A percentile compares a stretch with the other conserved stretches of the same genome.
These are phyloP conservation scores for Millerozyma miso DNA, from an alignment of 805 yeast species.

Conservation along the genomic window DNA sequence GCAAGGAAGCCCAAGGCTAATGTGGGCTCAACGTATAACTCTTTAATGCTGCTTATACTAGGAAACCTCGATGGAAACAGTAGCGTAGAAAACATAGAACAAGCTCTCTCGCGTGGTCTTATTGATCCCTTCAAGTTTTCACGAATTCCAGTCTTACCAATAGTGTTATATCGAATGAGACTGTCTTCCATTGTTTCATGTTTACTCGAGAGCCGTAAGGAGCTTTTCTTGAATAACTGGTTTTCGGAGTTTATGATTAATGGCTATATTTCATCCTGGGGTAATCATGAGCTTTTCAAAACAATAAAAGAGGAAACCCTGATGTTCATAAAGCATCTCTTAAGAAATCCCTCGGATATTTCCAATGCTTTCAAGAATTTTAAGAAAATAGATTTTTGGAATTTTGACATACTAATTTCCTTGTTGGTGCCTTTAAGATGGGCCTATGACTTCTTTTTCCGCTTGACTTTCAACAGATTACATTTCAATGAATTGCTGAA, in stretches of 20 bases:
- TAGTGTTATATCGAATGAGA: slow-evolving; percentile 36
- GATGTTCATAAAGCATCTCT: neutral
- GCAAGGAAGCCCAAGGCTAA: slow-evolving; percentile 7
- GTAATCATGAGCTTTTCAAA: slow-evolving; percentile 27
- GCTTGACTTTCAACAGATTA: slow-evolving; percentile 28
- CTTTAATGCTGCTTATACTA: slow-evolving; percentile 9
- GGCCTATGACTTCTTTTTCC: slow-evolving; percentile 30
- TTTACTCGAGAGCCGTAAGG: slow-evolving; percentile 15
- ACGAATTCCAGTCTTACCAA: slow-evolving; percentile 35
- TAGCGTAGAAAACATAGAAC: slow-evolving; percentile 24
- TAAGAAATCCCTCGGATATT: slow-evolving; percentile 3
- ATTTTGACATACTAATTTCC: slow-evolving; percentile 28
- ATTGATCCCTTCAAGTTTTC: slow-evolving; percentile 35
- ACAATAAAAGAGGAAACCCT: slow-evolving; percentile 12
- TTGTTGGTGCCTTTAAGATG: slow-evolving; percentile 33
- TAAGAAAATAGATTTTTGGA: slow-evolving; percentile 25
- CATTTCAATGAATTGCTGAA: slow-evolving; percentile 27
- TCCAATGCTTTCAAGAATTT: slow-evolving; percentile 9
- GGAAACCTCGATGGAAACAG: slow-evolving; percentile 9
- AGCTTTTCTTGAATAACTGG: slow-evolving; percentile 15
- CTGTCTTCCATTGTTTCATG: slow-evolving; percentile 27
- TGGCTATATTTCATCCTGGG: slow-evolving; percentile 35
- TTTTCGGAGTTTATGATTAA: slow-evolving; percentile 30
- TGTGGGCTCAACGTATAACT: slow-evolving; percentile 1
- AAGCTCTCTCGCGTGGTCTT: slow-evolving; percentile 26